Evolutionary conservation across 306 rosid species (phyloP).

Genomic region (Biancaea sappan): DNA sequence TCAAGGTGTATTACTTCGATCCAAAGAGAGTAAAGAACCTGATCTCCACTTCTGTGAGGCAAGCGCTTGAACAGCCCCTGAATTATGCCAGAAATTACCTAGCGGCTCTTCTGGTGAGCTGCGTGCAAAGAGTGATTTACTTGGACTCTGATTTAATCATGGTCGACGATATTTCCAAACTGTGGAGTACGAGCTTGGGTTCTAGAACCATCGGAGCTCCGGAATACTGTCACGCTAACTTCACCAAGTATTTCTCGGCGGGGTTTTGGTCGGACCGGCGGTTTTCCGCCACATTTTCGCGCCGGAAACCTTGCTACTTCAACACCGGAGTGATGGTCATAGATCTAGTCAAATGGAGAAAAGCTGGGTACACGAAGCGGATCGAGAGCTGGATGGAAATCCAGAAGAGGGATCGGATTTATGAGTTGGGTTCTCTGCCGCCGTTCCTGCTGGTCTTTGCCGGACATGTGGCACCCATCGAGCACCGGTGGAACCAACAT

Average conservation of each 20-base stretch:
- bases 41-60: conserved; percentile 70
- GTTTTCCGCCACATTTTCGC: conserved; percentile 34
- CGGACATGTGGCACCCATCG: conserved; percentile 71
- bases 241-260: conserved; percentile 62
- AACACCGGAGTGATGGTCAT: conserved; percentile 77
- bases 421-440: conserved; percentile 70
- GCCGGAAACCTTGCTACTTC: conserved; percentile 61
- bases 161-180: conserved; percentile 58
- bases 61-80: conserved; percentile 67
- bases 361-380: conserved; percentile 42
- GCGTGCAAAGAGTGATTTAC: conserved; percentile 58
- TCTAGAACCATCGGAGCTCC: conserved; percentile 64
- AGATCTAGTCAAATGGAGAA: conserved; percentile 66
- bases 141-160: conserved; percentile 68
- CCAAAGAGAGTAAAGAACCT: conserved; percentile 53
- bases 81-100: conserved; percentile 72
- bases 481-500: conserved; percentile 78
- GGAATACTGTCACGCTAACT: conserved; percentile 76
- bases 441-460: conserved; percentile 68
- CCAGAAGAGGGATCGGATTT: conserved; percentile 62
- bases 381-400: conserved; percentile 78
- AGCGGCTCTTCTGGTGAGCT: conserved; percentile 55
- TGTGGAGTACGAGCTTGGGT: conserved; percentile 56
- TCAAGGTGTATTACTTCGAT: conserved; percentile 65
- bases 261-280: conserved; percentile 51